Conservation (phyloP, 306 rosid genomes). For the Vicia faba region DNA sequence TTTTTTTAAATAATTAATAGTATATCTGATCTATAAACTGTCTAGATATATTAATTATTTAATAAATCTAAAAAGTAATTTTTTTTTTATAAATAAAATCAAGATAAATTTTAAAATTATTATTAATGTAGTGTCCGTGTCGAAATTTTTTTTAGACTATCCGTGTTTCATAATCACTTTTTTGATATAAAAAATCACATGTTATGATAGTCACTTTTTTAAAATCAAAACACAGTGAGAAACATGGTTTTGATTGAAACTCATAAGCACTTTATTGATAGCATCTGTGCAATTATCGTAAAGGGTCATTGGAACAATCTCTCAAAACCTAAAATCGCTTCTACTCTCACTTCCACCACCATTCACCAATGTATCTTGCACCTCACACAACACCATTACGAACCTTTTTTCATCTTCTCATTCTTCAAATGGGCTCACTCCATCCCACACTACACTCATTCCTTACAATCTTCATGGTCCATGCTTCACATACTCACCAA, state of each 20-base stretch:
- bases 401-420: conserved; percentile 51
- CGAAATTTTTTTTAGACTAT: too few species aligned
- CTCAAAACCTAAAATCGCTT: conserved; percentile 51
- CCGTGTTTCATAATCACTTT: too few species aligned
- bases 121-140: too few species aligned
- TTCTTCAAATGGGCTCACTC: conserved; percentile 84
- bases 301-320: conserved; percentile 73
- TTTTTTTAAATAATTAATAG: too few species aligned
- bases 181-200: too few species aligned
- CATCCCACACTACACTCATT: conserved; percentile 58
- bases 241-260: conserved; percentile 39
- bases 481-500: conserved; percentile 67
- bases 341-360: conserved; percentile 53
- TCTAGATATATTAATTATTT: too few species aligned
- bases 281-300: conserved; percentile 55
- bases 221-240: not conserved
- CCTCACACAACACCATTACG: conserved; percentile 51
- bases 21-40: too few species aligned
- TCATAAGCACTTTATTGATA: conserved; percentile 45
- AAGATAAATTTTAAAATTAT: too few species aligned
- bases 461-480: conserved; percentile 77
- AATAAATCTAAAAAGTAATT: too few species aligned
- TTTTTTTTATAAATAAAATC: too few species aligned
- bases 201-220: too few species aligned
- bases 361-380: conserved; percentile 59